Conservation (phyloP, 768 basidiomycete genomes). For the Russula virescens region DNA sequence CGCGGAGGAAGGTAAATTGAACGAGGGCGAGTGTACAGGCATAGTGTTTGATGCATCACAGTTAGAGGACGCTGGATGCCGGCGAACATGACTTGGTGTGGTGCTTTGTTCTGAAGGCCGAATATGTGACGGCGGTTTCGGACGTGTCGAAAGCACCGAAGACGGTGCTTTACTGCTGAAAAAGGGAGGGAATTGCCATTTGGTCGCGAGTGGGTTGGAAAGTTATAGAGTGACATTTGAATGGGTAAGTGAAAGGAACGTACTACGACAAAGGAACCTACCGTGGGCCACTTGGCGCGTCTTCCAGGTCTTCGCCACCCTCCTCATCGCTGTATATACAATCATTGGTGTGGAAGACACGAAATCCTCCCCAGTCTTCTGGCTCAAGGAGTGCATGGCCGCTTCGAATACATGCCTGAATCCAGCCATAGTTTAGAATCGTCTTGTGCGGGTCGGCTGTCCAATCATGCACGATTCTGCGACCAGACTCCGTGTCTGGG, state of each 20-base stretch:
- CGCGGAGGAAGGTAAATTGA: not conserved
- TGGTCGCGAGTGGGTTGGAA: not conserved
- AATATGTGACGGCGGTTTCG: not conserved
- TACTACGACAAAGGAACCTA: not conserved
- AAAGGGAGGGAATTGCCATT: no score
- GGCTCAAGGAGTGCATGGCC: constrained; percentile 41
- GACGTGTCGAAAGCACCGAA: not conserved
- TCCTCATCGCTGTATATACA: constrained; percentile 18
- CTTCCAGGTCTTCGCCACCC: constrained; percentile 7
- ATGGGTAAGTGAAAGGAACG: not conserved
- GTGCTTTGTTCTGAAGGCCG: not conserved
- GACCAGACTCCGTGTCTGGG: constrained; percentile 44
- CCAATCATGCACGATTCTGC: constrained; percentile 56
- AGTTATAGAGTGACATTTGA: not conserved
- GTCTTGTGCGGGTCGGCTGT: constrained; percentile 42
- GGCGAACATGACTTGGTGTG: not conserved
- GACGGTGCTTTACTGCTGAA: not conserved
- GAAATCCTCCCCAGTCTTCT: constrained; percentile 48
- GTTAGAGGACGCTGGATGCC: not conserved
- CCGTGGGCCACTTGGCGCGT: not conserved
- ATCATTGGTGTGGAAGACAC: constrained; percentile 22
- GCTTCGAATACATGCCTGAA: constrained; percentile 38
- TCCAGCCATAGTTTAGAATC: constrained; percentile 53
- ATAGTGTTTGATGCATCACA: not conserved
- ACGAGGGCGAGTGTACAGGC: not conserved